A percentile compares a stretch with the other conserved stretches of the same genome.
phyloP scores from a whole-genome alignment of 2,329 filamentous ascomycete species.

The Verticillium zaregamsianum region DNA sequence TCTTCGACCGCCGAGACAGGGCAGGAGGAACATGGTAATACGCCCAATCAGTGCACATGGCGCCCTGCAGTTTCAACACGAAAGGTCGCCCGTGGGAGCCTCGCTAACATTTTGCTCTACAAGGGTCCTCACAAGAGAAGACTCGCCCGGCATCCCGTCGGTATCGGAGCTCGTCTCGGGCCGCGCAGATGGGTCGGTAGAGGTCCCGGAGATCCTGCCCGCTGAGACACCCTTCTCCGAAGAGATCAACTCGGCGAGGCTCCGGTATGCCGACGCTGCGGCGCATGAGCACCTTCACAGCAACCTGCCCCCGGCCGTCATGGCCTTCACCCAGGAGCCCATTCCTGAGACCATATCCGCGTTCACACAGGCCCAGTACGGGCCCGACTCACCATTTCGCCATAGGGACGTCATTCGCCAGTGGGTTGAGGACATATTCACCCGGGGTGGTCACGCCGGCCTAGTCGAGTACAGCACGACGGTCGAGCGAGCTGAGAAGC shows the following conservation, averaged over 20 bases:
- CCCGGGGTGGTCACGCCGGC: slow-evolving; percentile 48
- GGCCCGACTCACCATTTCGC: slow-evolving; percentile 56
- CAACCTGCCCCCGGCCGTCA: slow-evolving; percentile 55
- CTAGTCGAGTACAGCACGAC: slow-evolving; percentile 54
- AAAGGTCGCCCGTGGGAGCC: no score
- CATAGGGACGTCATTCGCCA: slow-evolving; percentile 53
- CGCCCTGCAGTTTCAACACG: no score
- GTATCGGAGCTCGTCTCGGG: slow-evolving; percentile 37
- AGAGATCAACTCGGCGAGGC: slow-evolving; percentile 26
- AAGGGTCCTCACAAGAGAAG: neutral
- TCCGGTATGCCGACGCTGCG: slow-evolving; percentile 53
- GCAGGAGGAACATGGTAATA: slow-evolving; percentile 60
- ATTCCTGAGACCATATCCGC: slow-evolving; percentile 36
- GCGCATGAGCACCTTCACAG: slow-evolving; percentile 61
- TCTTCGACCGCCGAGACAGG: slow-evolving; percentile 57
- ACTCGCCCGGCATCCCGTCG: slow-evolving; percentile 31
- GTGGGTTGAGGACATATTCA: slow-evolving; percentile 49
- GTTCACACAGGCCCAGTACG: slow-evolving; percentile 36
- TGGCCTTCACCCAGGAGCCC: slow-evolving; percentile 56
- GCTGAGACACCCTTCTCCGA: slow-evolving; percentile 27
- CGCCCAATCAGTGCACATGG: neutral
- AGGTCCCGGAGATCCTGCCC: slow-evolving; percentile 43
- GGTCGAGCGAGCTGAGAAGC: slow-evolving; percentile 54
- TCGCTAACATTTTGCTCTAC: neutral
- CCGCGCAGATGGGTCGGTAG: slow-evolving; percentile 43